Base-by-base conservation (phyloP, 164 flowering plant species). In the Nymphaea thermarum region DNA sequence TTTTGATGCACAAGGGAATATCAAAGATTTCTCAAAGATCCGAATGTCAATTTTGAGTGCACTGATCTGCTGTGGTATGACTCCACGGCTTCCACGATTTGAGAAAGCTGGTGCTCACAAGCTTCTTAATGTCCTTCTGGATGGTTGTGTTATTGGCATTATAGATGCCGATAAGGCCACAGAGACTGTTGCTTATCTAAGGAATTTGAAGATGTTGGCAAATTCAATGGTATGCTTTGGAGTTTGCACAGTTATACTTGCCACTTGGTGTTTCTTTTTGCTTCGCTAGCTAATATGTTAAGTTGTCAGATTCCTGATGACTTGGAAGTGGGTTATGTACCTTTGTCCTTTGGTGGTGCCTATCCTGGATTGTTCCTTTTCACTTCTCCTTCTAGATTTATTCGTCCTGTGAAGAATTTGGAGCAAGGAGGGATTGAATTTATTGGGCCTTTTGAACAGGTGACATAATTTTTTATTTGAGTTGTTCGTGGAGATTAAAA, bases 371-470 rank as follows among this genome's bases (percentile, higher is more conserved):
- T 94, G 18, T 91, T 74, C 82, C 79, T 94, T 53, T 88, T 83
- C 77, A 87, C 97, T 43, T 79, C 87, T 71, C 96, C 98, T 51
- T 81, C 93, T 15, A 85, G 97, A 80, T 90, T 94, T 72, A 75
- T 86, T 77, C 87, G 98, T 10, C 98, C 98, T n/a, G 93, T 91
- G 4, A 79, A 66, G 77, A 94, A 91, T 80, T 71, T 89, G 67
- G 79, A 82, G 64, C 36, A 73, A 6, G 84, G 73, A 64, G 86
- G 78, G 55, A 82, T 88, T 79, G 98, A 94, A 77, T 89, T 87
- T 60, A 85, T 94, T 76, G 98, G 98, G 65, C 97, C 98, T 41
- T 90, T 91, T 76, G 98, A 94, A 75, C 98, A 94, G 96, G 98
- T 84, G 41, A 18, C 14, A 43, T 57, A 65, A 18, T 14, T 67